Conservation (phyloP, 192 early-diverging fungal genomes). For the Entophlyctis luteolus region DNA sequence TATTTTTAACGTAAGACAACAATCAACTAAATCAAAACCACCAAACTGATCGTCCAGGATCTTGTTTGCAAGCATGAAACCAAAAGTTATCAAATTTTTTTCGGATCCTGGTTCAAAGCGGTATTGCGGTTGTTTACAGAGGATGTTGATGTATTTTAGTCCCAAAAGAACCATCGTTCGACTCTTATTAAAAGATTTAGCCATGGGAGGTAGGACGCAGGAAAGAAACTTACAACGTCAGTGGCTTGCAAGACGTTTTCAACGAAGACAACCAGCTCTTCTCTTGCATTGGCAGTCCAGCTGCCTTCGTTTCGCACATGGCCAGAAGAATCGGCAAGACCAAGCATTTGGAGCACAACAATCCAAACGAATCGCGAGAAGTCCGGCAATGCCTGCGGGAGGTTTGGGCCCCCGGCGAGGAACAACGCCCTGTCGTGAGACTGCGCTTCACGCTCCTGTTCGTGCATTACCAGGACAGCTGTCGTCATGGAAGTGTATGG, state of each 20-base stretch:
- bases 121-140: background rate
- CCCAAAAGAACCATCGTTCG: slow-evolving; percentile 15
- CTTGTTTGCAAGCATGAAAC: slow-evolving; percentile 25
- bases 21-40: background rate
- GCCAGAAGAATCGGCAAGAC: background rate
- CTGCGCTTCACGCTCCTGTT: background rate
- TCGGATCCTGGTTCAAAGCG: slow-evolving; percentile 3
- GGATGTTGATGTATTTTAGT: slow-evolving; percentile 16
- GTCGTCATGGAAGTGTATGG: too few relatives aligned
- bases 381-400: background rate
- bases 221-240: slow-evolving; percentile 6
- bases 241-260: slow-evolving; percentile 24
- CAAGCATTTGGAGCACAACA: background rate
- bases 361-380: slow-evolving; percentile 2
- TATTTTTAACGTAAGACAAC: background rate
- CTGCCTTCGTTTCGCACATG: background rate
- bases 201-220: background rate
- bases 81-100: slow-evolving; percentile 24
- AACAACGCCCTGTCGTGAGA: background rate
- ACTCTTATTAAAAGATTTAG: background rate
- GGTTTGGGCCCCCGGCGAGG: background rate
- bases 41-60: slow-evolving; percentile 24
- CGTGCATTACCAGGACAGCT: too few relatives aligned
- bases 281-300: background rate
- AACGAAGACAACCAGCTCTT: background rate